These are phyloP conservation scores for Syzygium grande DNA, from an alignment of 345 rosid species.

Conservation along the genomic window DNA sequence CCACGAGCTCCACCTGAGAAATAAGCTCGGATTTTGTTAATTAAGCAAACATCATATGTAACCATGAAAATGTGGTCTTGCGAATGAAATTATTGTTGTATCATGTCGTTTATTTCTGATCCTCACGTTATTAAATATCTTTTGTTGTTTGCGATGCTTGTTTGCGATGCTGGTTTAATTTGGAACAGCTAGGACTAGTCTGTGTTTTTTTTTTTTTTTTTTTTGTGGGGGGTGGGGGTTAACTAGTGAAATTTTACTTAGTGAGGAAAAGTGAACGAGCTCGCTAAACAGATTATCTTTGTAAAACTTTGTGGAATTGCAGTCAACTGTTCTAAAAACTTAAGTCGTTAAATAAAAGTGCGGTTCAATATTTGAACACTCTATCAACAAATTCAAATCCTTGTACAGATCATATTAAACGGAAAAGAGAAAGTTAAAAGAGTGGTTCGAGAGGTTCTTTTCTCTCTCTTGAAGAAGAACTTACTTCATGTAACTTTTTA, in stretches of 20 bases:
- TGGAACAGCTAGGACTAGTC: neutral
- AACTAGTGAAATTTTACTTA: neutral
- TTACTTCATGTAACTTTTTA: neutral
- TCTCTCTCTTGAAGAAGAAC: neutral
- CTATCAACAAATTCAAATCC: neutral
- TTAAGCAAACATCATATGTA: neutral
- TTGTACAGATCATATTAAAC: neutral
- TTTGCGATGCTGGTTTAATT: neutral
- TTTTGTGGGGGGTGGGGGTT: neutral
- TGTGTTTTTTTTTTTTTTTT: no score
- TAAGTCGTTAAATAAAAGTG: no score
- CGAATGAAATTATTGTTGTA: neutral
- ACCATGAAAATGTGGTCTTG: neutral
- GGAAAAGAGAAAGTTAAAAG: neutral
- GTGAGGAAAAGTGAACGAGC: neutral
- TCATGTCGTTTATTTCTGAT: neutral
- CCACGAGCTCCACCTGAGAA: conserved; percentile 73
- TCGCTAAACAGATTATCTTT: neutral
- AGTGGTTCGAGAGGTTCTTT: neutral
- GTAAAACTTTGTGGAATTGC: neutral
- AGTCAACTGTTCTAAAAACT: neutral
- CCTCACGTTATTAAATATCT: neutral
- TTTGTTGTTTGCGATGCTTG: neutral
- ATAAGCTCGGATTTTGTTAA: neutral
- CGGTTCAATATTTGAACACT: accelerated